Evolutionary conservation across 139 green algal genomes (phyloP).

Genomic region (Chlorella sp.): DNA sequence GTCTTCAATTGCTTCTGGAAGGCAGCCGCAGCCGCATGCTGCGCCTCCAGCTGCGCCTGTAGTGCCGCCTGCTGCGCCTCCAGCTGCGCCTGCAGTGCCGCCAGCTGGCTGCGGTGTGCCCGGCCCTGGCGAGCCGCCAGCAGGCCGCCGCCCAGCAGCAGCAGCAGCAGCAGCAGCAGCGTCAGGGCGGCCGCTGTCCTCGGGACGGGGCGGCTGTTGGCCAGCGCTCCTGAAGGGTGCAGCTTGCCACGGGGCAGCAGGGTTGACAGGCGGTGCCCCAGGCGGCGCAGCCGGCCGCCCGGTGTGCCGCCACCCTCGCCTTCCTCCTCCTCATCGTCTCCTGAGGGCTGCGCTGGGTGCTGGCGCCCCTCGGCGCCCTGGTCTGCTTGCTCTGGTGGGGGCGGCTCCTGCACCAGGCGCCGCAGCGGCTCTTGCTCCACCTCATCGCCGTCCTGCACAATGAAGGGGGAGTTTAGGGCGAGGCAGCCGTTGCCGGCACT

Average conservation of each 20-base stretch:
- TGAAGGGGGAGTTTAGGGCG: neutral
- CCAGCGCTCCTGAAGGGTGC: too few species aligned
- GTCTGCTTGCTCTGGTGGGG: neutral
- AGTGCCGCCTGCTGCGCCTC: neutral
- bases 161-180: constrained; percentile 5
- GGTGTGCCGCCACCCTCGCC: neutral
- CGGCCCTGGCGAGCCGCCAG: neutral
- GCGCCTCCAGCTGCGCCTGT: neutral
- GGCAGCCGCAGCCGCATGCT: neutral
- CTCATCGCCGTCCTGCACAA: constrained; percentile 18
- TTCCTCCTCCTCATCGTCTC: neutral
- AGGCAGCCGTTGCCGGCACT: too few species aligned
- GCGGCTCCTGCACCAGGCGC: neutral
- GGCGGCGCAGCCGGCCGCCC: neutral
- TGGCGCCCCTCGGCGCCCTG: neutral
- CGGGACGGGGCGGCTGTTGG: neutral
- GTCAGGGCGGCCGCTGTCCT: neutral
- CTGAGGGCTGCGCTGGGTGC: neutral
- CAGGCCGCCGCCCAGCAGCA: neutral
- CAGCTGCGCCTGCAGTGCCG: neutral
- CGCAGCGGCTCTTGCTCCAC: constrained; percentile 8
- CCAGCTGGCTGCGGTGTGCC: neutral
- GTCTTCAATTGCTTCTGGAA: neutral
- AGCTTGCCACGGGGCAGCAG: neutral
- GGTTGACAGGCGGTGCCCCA: neutral